Evolutionary conservation across 106 monocot species (phyloP).

Genomic region (Acorus calamus): DNA sequence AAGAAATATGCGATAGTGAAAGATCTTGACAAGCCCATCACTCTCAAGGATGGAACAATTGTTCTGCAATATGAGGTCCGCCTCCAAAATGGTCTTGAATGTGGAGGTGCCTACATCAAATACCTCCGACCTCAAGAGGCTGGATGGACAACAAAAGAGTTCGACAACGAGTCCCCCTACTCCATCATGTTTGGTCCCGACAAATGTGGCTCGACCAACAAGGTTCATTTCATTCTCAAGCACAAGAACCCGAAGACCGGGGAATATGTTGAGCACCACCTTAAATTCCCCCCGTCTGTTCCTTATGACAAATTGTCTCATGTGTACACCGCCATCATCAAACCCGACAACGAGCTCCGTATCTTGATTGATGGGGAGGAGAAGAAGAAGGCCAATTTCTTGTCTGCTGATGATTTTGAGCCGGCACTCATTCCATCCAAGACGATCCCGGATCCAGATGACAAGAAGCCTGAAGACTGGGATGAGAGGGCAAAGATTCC

Average conservation of each 20-base stretch:
- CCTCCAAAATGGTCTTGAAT: conserved; percentile 78
- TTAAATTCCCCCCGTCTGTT: conserved; percentile 63
- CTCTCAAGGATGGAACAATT: conserved; percentile 44
- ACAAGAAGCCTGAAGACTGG: conserved; percentile 91
- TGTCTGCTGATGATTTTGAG: conserved; percentile 65
- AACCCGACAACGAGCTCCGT: conserved; percentile 49
- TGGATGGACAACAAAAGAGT: conserved; percentile 62
- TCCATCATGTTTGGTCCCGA: conserved; percentile 88
- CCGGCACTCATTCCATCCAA: conserved; percentile 62
- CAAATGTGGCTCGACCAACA: conserved; percentile 65
- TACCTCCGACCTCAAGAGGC: conserved; percentile 64
- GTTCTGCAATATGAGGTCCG: conserved; percentile 72
- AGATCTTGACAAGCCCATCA: conserved; percentile 38
- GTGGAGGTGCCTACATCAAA: conserved; percentile 81
- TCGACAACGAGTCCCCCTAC: conserved; percentile 75
- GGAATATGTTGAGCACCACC: conserved; percentile 61
- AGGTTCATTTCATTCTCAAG: conserved; percentile 70
- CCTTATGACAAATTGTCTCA: conserved; percentile 69
- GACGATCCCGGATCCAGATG: conserved; percentile 76
- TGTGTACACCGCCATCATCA: conserved; percentile 72
- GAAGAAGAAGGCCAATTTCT: conserved; percentile 61
- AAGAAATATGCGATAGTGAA: conserved; percentile 78
- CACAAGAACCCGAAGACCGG: conserved; percentile 70
- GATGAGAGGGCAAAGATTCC: conserved; percentile 78
- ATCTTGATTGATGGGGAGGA: conserved; percentile 83